Evolutionary conservation across 1,284 basidiomycete genomes (phyloP), one percentile per base, ranked within the genome.

Genomic region (Polyporus tsugae): DNA sequence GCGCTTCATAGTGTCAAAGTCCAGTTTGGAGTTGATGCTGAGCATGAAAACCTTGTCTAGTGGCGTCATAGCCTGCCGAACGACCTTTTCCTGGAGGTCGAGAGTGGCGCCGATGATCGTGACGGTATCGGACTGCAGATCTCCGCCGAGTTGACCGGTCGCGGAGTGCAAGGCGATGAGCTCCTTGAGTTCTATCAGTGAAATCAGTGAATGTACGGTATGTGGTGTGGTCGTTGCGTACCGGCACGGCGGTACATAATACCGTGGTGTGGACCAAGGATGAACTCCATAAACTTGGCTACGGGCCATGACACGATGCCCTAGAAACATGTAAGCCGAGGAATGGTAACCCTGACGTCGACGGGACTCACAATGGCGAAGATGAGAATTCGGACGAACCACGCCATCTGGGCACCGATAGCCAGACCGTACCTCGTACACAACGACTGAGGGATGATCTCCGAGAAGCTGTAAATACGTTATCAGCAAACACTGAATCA

Each of bases 391-490:
- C 85, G 87, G 0, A 95, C 94, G 70, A 95, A 85, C 0, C 91
- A 89, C 0, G 94, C 95, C 84, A 95, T 95, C 69, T 92, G 92
- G 0, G 96, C 96, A 42, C 96, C 96, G 60, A 98, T 90, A 63
- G 92, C 91, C 3, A 98, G 86, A 35, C 97, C 97, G 82, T 97
- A 92, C 22, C 96, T 90, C 19, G 96, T 96, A 78, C 95, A 98
- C 5, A 97, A 80, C 2, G 91, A 93, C 80, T 95, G 89, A 0
- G 96, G 96, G 69, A 98, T 97, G 72, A 98, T 94, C 81, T 98
- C 96, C 52, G 93, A 84, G 78, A 95, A 95, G 71, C 94, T 93
- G 73, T 1, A 63, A 19, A 17, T 15, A n/a, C 10, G 3, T 38
- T 19, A 15, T 71, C 38, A 68, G 63, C 46, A 46, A 39, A 39